Evolutionary conservation across 1,284 basidiomycete genomes (phyloP).

Genomic region (Moniliophthora roreri): DNA sequence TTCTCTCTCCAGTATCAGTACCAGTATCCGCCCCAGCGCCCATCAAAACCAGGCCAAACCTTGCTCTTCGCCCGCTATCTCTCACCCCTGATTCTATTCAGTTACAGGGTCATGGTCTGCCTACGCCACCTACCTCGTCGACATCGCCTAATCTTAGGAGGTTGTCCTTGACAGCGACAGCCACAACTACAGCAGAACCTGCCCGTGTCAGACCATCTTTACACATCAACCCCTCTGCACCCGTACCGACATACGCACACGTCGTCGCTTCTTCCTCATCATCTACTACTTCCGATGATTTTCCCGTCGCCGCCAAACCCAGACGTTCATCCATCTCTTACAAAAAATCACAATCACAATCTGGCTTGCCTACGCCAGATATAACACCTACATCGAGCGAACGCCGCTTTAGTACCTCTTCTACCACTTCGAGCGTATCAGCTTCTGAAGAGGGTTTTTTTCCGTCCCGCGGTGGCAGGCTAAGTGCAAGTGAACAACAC

Average conservation of each 20-base stretch:
- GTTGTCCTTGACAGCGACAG: neutral
- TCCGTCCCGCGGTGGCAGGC: conserved; percentile 19
- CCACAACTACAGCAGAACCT: neutral
- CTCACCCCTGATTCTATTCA: conserved; percentile 52
- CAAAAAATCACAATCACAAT: neutral
- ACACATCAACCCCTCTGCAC: neutral
- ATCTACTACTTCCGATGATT: neutral
- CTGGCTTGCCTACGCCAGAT: neutral
- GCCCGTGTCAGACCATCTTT: neutral
- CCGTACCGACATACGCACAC: neutral
- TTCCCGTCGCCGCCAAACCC: neutral
- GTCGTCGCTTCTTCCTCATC: neutral
- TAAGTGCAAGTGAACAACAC: conserved; percentile 70
- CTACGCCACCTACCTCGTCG: conserved; percentile 43
- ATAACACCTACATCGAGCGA: neutral
- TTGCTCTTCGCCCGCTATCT: conserved; percentile 61
- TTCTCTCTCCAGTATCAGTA: neutral
- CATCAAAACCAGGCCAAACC: neutral
- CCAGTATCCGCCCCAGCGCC: too few relatives aligned
- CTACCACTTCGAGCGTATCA: neutral
- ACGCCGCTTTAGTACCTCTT: neutral
- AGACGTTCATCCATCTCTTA: neutral
- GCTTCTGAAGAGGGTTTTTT: conserved; percentile 3
- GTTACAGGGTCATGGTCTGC: conserved; percentile 39
- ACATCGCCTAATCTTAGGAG: neutral